These are phyloP conservation scores for Juglanconis oblonga DNA, from an alignment of 2,329 filamentous ascomycete species.

Conservation along the genomic window DNA sequence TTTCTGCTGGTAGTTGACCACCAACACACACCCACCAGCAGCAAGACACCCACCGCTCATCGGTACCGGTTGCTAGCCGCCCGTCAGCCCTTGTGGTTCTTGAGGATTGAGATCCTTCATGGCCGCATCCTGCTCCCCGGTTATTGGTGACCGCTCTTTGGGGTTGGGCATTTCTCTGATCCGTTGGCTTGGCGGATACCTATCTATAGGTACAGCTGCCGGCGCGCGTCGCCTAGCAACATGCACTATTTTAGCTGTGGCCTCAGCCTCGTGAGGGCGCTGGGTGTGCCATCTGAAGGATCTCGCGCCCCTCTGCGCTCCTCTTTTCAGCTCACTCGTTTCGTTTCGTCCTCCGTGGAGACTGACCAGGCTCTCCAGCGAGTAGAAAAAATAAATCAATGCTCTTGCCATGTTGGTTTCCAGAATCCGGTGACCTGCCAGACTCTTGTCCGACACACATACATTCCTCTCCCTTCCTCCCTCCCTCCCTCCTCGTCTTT, in stretches of 20 bases:
- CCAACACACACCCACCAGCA: neutral
- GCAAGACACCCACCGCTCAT: neutral
- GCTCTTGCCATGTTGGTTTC: neutral
- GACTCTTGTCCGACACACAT: too few relatives aligned
- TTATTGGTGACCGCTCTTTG: constrained; percentile 16
- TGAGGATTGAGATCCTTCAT: neutral
- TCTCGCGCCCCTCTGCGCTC: neutral
- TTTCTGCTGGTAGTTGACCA: neutral
- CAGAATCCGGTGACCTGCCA: neutral
- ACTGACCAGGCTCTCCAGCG: neutral
- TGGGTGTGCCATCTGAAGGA: neutral
- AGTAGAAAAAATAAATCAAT: neutral
- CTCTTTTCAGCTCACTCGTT: neutral
- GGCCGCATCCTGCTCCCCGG: neutral
- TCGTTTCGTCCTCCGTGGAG: neutral
- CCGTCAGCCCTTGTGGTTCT: neutral
- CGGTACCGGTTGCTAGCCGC: neutral
- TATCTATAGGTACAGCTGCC: neutral
- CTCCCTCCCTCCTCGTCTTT: neutral
- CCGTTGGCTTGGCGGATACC: constrained; percentile 1
- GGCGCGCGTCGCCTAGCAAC: neutral
- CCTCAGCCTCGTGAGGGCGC: constrained; percentile 8
- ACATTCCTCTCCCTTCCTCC: neutral
- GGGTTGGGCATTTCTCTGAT: neutral
- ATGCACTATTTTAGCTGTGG: neutral